Conservation (phyloP, 768 basidiomycete species). For the Suillus bovinus region DNA sequence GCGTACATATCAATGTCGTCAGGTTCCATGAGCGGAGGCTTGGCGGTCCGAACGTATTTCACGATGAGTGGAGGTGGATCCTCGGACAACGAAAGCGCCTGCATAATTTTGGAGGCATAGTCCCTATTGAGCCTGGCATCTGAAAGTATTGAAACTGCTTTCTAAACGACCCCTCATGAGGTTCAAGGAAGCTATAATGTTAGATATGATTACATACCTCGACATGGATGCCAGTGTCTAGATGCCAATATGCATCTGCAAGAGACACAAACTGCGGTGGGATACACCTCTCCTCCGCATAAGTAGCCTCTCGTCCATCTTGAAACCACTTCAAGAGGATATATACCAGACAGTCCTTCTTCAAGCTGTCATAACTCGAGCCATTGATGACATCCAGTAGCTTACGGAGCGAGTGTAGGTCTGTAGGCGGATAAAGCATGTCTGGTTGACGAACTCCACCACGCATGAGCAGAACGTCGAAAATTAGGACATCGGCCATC, state of each 20-base stretch:
- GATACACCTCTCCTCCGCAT: constrained; percentile 55
- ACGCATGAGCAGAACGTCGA: constrained; percentile 68
- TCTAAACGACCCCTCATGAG: constrained; percentile 37
- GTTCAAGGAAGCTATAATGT: background rate
- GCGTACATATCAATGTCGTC: constrained; percentile 71
- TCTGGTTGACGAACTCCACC: constrained; percentile 63
- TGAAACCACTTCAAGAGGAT: constrained; percentile 80
- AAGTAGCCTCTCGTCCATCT: constrained; percentile 54
- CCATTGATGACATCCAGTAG: constrained; percentile 62
- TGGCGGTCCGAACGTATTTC: constrained; percentile 73
- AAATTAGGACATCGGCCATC: constrained; percentile 65
- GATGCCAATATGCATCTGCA: constrained; percentile 83
- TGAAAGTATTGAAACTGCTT: constrained; percentile 69
- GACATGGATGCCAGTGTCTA: constrained; percentile 70
- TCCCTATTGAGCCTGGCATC: constrained; percentile 76
- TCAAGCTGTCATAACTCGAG: constrained; percentile 70
- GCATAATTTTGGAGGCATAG: constrained; percentile 76
- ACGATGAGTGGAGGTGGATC: constrained; percentile 59
- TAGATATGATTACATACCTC: constrained; percentile 46
- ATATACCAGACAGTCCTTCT: constrained; percentile 80
- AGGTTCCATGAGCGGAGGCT: constrained; percentile 68
- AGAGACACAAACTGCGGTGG: constrained; percentile 74
- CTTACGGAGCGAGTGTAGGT: constrained; percentile 50
- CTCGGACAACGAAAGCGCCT: constrained; percentile 46
- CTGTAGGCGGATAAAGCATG: constrained; percentile 67